phyloP scores from a whole-genome alignment of 192 early-diverging fungal species.

The Funneliformis geosporum region DNA sequence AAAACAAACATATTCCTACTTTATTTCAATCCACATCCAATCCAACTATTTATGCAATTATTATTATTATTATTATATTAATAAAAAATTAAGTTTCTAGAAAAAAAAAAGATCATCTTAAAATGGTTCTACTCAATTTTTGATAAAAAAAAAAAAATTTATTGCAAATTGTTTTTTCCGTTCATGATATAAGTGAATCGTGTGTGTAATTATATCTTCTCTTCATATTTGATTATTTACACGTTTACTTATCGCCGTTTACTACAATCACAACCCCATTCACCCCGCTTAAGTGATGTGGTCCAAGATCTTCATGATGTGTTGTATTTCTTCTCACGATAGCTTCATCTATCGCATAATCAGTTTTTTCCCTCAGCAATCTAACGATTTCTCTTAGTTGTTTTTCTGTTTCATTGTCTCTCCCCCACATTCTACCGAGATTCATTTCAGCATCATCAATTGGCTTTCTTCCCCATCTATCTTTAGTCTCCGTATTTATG shows the following conservation, averaged over 20 bases:
- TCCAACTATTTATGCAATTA: no score
- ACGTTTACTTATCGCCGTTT: neutral
- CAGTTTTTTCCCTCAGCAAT: neutral
- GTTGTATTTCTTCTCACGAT: neutral
- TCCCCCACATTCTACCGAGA: slow-evolving; percentile 24
- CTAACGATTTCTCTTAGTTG: slow-evolving; percentile 20
- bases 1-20: no score
- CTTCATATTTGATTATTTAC: no score
- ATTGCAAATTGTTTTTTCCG: no score
- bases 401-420: slow-evolving; percentile 19
- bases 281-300: neutral
- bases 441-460: slow-evolving; percentile 52
- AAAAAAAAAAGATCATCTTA: no score
- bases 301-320: neutral
- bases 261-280: neutral
- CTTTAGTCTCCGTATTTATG: slow-evolving; percentile 48
- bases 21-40: no score
- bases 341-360: neutral
- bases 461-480: slow-evolving; percentile 58
- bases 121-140: no score
- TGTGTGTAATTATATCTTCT: no score
- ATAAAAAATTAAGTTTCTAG: no score
- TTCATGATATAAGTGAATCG: no score
- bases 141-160: no score
- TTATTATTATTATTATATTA: no score